These are phyloP conservation scores for Tillandsia fasciculata DNA, from an alignment of 176 grass and related monocot genomes.

Conservation along the genomic window DNA sequence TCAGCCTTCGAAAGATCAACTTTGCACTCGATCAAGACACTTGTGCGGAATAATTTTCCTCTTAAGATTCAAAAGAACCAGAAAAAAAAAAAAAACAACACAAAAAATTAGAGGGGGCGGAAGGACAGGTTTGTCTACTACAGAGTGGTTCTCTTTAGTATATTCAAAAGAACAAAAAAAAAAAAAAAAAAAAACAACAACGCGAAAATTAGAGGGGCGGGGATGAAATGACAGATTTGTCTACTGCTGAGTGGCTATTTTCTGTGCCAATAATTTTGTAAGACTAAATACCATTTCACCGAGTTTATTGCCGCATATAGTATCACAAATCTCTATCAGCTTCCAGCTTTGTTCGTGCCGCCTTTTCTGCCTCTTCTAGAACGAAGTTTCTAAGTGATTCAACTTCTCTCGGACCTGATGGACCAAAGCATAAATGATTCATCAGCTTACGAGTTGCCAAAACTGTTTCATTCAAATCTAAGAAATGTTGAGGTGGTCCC, in stretches of 20 bases:
- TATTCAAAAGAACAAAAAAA: neutral
- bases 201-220: too few species aligned
- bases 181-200: neutral
- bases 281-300: too few species aligned
- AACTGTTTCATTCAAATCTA: neutral
- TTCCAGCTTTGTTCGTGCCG: constrained; percentile 32
- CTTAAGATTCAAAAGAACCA: too few species aligned
- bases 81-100: neutral
- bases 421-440: neutral
- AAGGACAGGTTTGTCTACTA: neutral
- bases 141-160: neutral
- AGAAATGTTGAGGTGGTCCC: neutral
- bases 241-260: neutral
- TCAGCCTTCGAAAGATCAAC: too few species aligned
- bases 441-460: neutral
- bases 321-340: constrained; percentile 12
- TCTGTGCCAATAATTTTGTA: neutral
- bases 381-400: constrained; percentile 74
- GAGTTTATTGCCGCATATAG: too few species aligned
- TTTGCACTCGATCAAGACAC: too few species aligned
- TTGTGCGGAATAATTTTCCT: too few species aligned
- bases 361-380: constrained; percentile 64
- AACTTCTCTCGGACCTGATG: constrained; percentile 69
- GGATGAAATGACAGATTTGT: neutral
- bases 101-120: too few species aligned